Evolutionary conservation across 768 basidiomycete species (phyloP).

Genomic region (Trametes meyenii): DNA sequence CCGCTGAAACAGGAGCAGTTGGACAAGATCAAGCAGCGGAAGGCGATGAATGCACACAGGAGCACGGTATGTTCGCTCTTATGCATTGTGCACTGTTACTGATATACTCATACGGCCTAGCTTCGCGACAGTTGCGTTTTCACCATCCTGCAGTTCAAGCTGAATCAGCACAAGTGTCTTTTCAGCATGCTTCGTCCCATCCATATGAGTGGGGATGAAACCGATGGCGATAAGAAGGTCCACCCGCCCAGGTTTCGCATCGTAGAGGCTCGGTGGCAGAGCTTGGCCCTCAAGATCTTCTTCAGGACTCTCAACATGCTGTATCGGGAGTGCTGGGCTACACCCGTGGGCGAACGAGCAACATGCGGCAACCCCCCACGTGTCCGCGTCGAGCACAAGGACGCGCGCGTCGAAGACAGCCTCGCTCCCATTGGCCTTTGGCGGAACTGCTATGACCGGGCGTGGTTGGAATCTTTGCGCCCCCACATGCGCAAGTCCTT

Average conservation of each 20-base stretch:
- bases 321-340: constrained; percentile 3
- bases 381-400: background rate
- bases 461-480: background rate
- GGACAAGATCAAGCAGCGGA: constrained; percentile 2
- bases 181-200: background rate
- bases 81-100: background rate
- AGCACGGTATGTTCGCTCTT: background rate
- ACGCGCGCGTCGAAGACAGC: background rate
- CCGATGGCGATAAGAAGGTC: background rate
- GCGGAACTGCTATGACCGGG: constrained; percentile 9
- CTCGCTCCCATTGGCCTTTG: constrained; percentile 3
- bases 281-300: constrained; percentile 1
- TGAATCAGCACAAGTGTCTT: background rate
- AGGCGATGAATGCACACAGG: background rate
- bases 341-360: background rate
- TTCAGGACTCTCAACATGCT: background rate
- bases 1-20: background rate
- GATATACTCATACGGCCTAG: background rate
- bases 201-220: background rate
- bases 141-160: background rate
- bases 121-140: background rate
- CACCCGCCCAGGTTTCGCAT: background rate
- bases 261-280: background rate
- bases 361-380: background rate
- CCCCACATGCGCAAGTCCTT: background rate